These are phyloP conservation scores for Coleophoma cylindrospora DNA, from an alignment of 2,329 filamentous ascomycete species.

Conservation along the genomic window DNA sequence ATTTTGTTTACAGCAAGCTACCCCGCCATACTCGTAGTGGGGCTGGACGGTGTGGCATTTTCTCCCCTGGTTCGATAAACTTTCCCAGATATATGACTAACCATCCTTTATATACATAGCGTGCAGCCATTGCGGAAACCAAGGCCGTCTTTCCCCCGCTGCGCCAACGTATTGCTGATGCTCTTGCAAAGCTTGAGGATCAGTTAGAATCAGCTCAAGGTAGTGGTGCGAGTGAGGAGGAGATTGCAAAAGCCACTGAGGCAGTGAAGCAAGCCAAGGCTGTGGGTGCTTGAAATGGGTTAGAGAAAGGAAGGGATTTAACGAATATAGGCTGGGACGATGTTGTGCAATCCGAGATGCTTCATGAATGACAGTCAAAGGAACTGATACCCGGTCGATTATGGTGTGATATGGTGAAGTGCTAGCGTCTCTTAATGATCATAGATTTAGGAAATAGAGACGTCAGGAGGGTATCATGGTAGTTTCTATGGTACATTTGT, in stretches of 20 bases:
- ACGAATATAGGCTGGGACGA: no score
- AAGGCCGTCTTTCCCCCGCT: slow-evolving; percentile 74
- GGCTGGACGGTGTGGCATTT: not conserved
- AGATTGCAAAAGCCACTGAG: slow-evolving; percentile 49
- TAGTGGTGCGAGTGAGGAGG: slow-evolving; percentile 38
- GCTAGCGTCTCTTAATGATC: not conserved
- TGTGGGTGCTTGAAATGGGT: not conserved
- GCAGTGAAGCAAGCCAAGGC: slow-evolving; percentile 45
- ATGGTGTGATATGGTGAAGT: not conserved
- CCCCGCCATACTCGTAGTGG: not conserved
- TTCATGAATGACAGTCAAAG: not conserved
- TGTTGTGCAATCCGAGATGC: not conserved
- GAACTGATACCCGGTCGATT: not conserved
- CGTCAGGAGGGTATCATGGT: not conserved
- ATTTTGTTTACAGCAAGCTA: not conserved
- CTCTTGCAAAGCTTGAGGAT: slow-evolving; percentile 69
- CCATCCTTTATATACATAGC: slow-evolving; percentile 9
- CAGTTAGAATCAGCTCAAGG: slow-evolving; percentile 63
- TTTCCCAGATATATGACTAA: slow-evolving; percentile 1
- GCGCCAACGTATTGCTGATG: slow-evolving; percentile 64
- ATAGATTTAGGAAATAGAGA: not conserved
- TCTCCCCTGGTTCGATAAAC: not conserved
- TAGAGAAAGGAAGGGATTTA: not conserved
- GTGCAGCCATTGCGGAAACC: slow-evolving; percentile 73
- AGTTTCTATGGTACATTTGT: not conserved